A percentile compares a stretch with the other conserved stretches of the same genome.
phyloP scores from a whole-genome alignment of 192 early-diverging fungal genomes.

The Backusella sp. region DNA sequence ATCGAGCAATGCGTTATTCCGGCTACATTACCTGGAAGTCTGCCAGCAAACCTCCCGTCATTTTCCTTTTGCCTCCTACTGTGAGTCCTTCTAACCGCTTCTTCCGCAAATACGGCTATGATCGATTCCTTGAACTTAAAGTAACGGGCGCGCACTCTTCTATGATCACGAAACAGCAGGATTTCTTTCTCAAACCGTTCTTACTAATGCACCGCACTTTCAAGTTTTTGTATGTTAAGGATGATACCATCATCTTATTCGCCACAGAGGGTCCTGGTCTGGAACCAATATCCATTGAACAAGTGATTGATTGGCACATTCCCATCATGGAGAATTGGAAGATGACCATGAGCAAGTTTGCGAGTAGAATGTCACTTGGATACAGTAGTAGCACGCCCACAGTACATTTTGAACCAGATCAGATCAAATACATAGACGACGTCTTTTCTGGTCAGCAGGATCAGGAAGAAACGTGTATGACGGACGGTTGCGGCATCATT shows the following conservation, averaged over 20 bases:
- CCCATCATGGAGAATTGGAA: slow-evolving; percentile 24
- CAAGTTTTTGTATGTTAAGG: slow-evolving; percentile 34
- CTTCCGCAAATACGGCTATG: slow-evolving; percentile 30
- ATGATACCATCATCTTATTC: slow-evolving; percentile 26
- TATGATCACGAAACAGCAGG: neutral
- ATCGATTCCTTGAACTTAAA: slow-evolving; percentile 32
- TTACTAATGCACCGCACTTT: slow-evolving; percentile 26
- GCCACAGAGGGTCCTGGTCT: slow-evolving; percentile 32
- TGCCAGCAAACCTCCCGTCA: neutral
- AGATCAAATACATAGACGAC: slow-evolving; percentile 25
- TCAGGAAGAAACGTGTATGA: slow-evolving; percentile 23
- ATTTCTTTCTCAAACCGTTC: slow-evolving; percentile 24
- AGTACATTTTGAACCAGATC: slow-evolving; percentile 22
- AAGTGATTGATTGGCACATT: slow-evolving; percentile 35
- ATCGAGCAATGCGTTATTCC: neutral
- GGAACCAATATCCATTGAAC: neutral
- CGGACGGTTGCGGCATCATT: slow-evolving; percentile 39
- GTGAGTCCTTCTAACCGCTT: slow-evolving; percentile 25
- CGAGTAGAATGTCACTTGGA: slow-evolving; percentile 32
- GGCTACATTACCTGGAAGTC: neutral
- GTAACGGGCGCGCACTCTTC: neutral
- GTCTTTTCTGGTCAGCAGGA: neutral
- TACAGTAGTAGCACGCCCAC: slow-evolving; percentile 31
- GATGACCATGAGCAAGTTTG: slow-evolving; percentile 32
- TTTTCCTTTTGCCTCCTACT: slow-evolving; percentile 21